Percentiles rank a stretch among this genome's conserved stretches.
Conservation (phyloP, 1,284 basidiomycete species). For the Apiotrichum porosum region DNA sequence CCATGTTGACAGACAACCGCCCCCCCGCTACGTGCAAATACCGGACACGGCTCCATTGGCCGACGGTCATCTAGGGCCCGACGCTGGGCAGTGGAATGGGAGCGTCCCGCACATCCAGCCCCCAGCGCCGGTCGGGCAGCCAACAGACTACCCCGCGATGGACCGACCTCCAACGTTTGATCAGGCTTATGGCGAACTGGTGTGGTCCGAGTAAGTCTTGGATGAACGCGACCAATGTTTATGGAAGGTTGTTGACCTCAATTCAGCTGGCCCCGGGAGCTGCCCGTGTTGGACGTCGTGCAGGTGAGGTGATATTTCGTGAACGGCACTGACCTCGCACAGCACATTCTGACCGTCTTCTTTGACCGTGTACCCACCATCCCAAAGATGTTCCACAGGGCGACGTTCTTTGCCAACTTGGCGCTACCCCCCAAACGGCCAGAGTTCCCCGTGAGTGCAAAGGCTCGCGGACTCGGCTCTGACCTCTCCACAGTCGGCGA, state of each 20-base stretch:
- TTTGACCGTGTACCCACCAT: constrained; percentile 37
- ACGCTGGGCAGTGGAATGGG: no score
- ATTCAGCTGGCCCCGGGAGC: constrained; percentile 35
- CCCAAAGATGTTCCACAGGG: constrained; percentile 36
- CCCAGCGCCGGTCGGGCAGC: no score
- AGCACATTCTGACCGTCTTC: constrained; percentile 33
- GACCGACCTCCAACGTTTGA: no score
- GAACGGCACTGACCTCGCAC: not conserved
- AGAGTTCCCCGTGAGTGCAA: constrained; percentile 36
- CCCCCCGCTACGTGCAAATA: no score
- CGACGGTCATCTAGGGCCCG: no score
- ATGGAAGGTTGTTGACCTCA: constrained; percentile 1
- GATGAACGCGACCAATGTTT: not conserved
- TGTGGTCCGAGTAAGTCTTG: constrained; percentile 32
- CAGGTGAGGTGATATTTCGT: constrained; percentile 4
- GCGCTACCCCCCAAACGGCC: constrained; percentile 30
- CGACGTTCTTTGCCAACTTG: constrained; percentile 25
- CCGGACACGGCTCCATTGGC: no score
- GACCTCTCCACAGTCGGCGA: not conserved
- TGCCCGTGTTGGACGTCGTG: constrained; percentile 31
- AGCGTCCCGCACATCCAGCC: no score
- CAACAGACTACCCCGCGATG: no score
- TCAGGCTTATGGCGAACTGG: not conserved
- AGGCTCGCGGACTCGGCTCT: not conserved
- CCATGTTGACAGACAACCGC: no score